phyloP scores from a whole-genome alignment of 2,329 filamentous ascomycete species.

The Venturia oleaginea region DNA sequence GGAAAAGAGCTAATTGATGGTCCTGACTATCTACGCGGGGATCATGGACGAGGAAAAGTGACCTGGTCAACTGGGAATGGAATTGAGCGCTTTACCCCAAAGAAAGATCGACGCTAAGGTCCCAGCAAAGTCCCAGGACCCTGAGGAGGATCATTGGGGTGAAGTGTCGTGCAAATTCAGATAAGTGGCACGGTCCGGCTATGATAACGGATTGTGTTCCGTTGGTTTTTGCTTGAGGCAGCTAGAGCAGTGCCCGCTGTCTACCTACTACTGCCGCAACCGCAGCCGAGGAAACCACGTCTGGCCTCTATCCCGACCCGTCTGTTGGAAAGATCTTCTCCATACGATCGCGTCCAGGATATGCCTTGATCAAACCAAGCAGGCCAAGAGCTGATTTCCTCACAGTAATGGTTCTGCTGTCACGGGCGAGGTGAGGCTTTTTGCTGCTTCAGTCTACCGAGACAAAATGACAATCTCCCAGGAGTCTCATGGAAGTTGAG shows the following conservation, averaged over 20 bases:
- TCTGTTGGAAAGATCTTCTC: too few species aligned
- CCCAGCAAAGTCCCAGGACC: neutral
- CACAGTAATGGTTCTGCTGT: too few species aligned
- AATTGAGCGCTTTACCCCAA: slow-evolving; percentile 3
- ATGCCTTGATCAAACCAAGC: too few species aligned
- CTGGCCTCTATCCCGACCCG: too few species aligned
- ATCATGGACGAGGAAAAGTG: neutral
- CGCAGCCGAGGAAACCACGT: neutral
- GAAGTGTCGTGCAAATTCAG: slow-evolving; percentile 1
- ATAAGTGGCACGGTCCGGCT: neutral
- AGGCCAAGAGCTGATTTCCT: too few species aligned
- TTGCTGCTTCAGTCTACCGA: too few species aligned
- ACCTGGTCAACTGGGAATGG: neutral
- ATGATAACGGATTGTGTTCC: neutral
- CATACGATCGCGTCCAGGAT: too few species aligned
- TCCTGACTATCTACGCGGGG: neutral
- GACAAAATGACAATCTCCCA: too few species aligned
- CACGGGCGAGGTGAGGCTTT: too few species aligned
- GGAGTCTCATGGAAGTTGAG: neutral
- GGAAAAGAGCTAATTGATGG: neutral
- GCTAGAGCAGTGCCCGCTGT: neutral
- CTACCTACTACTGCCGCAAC: neutral
- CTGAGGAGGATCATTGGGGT: neutral
- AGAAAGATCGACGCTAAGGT: slow-evolving; percentile 1
- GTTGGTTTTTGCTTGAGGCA: neutral